Base-by-base conservation (phyloP, 2,329 filamentous ascomycete genomes). In the Xylaria sp. region DNA sequence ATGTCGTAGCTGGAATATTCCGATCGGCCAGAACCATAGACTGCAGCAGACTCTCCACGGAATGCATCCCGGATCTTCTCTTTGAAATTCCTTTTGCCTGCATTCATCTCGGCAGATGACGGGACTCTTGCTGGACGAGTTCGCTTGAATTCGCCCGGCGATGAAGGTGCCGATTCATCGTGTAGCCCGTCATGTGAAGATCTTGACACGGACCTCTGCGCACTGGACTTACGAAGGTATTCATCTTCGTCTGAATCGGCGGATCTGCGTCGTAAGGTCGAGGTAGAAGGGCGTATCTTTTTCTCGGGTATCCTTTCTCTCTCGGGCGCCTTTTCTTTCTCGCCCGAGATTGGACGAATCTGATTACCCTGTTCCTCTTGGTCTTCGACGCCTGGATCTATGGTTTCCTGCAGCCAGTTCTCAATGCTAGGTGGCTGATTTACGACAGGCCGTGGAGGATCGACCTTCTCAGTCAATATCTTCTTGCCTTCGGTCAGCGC, bases 391-490 rank as follows among this genome's bases (percentile, higher is more conserved):
- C 86, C 86, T 2, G 84, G 83, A 65, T 87, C 85, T 11, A 85
- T 79, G 0, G 85, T 88, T 19, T 76, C 79, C 67, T 82, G 83
- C 30, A 88, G 74, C 85, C 85, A 88, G 19, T 80, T 85, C 68
- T 88, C 85, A 57, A 88, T 88, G 66, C 80, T 87, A 1, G 80
- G 82, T 4, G 85, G 84, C 49, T 83, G 80, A 61, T 87, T 86
- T 2, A 74, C 73, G 1, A 76, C 73, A 6, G 79, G 77, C 52
- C 79, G 79, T 13, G 71, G 70, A 0, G 80, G 80, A 2, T 87
- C 84, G 49, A 79, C 80, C 58, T 79, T 80, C 58, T 87, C 84
- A 11, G 84, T 80, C 44, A 87, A 80, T 10, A 87, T 86, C 71
- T 86, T 87, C 72, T 83, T 86, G 54, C 84, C 83, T 60, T 84